Evolutionary conservation across 2,329 filamentous ascomycete genomes (phyloP).

Genomic region (Cercospora zeina): DNA sequence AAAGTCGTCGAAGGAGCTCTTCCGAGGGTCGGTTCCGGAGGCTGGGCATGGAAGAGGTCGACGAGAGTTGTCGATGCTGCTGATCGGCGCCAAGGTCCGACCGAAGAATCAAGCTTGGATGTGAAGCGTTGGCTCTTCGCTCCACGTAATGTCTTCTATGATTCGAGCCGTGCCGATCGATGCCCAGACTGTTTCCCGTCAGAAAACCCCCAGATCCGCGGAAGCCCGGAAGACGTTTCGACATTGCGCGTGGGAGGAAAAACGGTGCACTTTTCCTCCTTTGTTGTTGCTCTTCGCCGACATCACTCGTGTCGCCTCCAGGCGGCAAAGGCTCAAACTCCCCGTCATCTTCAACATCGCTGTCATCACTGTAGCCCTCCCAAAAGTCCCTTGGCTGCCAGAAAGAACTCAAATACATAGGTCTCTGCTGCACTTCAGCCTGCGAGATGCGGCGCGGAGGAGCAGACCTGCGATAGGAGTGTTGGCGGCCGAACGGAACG

Average conservation of each 20-base stretch:
- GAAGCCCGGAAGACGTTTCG: conserved; percentile 42
- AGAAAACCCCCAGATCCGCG: conserved; percentile 49
- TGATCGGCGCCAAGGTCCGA: background rate
- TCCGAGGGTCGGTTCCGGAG: conserved; percentile 25
- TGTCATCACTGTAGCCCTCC: conserved; percentile 54
- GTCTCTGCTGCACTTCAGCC: conserved; percentile 29
- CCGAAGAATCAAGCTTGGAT: conserved; percentile 10
- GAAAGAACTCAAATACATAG: conserved; percentile 56
- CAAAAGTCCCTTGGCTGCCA: conserved; percentile 66
- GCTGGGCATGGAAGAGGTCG: conserved; percentile 3
- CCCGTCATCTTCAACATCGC: conserved; percentile 38
- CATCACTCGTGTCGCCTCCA: conserved; percentile 51
- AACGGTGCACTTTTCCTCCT: conserved; percentile 9
- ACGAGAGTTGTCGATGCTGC: background rate
- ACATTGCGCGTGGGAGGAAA: conserved; percentile 37
- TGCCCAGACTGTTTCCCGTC: conserved; percentile 58
- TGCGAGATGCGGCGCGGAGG: conserved; percentile 28
- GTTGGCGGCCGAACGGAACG: conserved; percentile 39
- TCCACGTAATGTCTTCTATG: conserved; percentile 45
- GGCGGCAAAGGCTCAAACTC: conserved; percentile 43
- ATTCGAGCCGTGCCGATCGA: conserved; percentile 52
- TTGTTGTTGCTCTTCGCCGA: conserved; percentile 28
- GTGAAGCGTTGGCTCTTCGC: conserved; percentile 27
- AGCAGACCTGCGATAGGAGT: conserved; percentile 27
- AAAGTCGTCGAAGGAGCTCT: conserved; percentile 28